Percentiles rank a stretch among this genome's conserved stretches.
These are phyloP conservation scores for Venturia carpophila DNA, from an alignment of 2,329 filamentous ascomycete species.

Conservation along the genomic window DNA sequence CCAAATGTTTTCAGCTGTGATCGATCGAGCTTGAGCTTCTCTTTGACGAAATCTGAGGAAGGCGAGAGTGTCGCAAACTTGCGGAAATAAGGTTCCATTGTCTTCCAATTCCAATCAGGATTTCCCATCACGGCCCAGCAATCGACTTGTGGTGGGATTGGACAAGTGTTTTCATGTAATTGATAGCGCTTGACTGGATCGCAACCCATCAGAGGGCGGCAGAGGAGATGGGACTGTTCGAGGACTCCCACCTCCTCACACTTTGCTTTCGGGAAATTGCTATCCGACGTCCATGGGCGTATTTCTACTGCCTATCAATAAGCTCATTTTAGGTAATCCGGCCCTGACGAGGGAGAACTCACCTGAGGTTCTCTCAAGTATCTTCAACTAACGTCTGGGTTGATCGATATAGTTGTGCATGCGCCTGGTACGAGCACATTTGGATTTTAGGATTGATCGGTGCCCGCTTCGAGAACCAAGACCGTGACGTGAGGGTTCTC, in stretches of 20 bases:
- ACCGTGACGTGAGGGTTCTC: constrained; percentile 27
- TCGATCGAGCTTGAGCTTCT: not conserved
- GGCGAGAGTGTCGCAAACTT: constrained; percentile 14
- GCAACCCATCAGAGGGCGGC: not conserved
- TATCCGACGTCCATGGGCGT: not conserved
- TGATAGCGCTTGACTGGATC: constrained; percentile 13
- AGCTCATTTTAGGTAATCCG: not conserved
- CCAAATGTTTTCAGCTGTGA: no score
- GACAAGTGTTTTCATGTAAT: constrained; percentile 3
- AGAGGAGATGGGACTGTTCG: not conserved
- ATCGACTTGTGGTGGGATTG: constrained; percentile 8
- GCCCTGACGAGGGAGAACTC: not conserved
- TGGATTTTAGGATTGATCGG: not conserved
- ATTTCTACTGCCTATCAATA: not conserved
- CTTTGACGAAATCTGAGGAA: not conserved
- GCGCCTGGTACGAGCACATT: not conserved
- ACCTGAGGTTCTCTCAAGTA: constrained; percentile 10
- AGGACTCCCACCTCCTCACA: not conserved
- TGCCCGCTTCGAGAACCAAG: constrained; percentile 17
- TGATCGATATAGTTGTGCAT: not conserved
- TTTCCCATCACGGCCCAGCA: constrained; percentile 3
- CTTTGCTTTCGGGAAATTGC: not conserved
- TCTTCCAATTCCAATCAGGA: constrained; percentile 26
- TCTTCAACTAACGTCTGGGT: not conserved
- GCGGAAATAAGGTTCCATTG: constrained; percentile 27